These are phyloP conservation scores for Fusarium austroafricanum DNA, from an alignment of 2,329 filamentous ascomycete genomes.

Conservation along the genomic window DNA sequence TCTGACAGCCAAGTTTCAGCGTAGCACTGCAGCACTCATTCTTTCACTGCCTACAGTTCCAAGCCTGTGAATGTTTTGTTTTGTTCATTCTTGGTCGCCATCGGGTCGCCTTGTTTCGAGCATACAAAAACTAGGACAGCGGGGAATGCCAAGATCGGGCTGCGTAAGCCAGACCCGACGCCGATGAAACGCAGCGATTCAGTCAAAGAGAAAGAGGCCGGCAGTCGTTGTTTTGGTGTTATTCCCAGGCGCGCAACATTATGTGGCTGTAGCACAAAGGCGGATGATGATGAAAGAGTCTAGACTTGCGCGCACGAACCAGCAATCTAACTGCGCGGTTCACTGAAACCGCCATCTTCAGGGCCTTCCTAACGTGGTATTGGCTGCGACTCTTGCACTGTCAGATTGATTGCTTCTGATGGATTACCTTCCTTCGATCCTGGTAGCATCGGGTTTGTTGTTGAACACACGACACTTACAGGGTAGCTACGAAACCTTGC, in stretches of 20 bases:
- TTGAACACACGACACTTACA: neutral
- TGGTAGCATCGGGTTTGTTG: neutral
- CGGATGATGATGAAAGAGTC: neutral
- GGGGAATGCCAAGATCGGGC: conserved; percentile 24
- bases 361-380: conserved; percentile 19
- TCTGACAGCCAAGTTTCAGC: conserved; percentile 5
- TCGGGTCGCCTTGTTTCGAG: conserved; percentile 12
- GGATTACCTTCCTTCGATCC: neutral
- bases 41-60: neutral
- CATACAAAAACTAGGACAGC: conserved; percentile 4
- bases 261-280: neutral
- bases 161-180: conserved; percentile 8
- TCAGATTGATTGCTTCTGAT: conserved; percentile 20
- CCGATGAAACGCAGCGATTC: conserved; percentile 11
- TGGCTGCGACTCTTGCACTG: conserved; percentile 9
- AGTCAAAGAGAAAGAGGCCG: neutral
- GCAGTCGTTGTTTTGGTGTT: neutral
- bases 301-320: neutral
- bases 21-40: too few species aligned
- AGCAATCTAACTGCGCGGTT: neutral
- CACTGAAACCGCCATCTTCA: conserved; percentile 17
- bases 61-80: neutral
- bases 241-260: neutral
- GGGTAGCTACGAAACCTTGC: neutral
- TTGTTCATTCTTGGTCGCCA: neutral